phyloP scores from a whole-genome alignment of 345 rosid genomes.

The Psidium guajava region DNA sequence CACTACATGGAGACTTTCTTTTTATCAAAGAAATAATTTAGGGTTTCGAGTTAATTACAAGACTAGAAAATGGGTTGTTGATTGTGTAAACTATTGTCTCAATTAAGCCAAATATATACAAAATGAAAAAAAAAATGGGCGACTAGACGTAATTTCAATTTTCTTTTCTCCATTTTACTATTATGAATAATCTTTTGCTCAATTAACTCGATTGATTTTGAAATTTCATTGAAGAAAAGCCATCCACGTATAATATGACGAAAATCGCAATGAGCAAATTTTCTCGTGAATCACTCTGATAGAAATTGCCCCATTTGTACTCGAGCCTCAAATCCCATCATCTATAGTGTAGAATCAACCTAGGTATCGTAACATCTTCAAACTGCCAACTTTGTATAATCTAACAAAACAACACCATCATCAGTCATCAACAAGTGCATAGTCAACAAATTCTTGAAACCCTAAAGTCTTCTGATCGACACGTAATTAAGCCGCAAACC shows the following conservation, averaged over 20 bases:
- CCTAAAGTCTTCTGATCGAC: not conserved
- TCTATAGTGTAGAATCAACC: not conserved
- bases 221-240: not conserved
- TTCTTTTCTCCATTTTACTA: not conserved
- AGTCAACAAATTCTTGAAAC: not conserved
- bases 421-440: not conserved
- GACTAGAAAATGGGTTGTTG: not conserved
- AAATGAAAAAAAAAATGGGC: not conserved
- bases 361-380: not conserved
- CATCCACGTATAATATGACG: too few species aligned
- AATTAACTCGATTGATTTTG: accelerated
- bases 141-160: not conserved
- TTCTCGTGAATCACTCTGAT: not conserved
- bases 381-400: not conserved
- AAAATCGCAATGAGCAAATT: not conserved
- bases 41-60: not conserved
- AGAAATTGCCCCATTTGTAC: not conserved
- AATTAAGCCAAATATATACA: not conserved
- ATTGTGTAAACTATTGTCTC: not conserved
- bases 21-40: not conserved
- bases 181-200: not conserved
- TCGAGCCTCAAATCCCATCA: not conserved
- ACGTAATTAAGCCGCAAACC: not conserved
- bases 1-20: not conserved
- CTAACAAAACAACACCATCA: not conserved